phyloP scores from a whole-genome alignment of 2,329 filamentous ascomycete species.

The Chaetomium globosum region DNA sequence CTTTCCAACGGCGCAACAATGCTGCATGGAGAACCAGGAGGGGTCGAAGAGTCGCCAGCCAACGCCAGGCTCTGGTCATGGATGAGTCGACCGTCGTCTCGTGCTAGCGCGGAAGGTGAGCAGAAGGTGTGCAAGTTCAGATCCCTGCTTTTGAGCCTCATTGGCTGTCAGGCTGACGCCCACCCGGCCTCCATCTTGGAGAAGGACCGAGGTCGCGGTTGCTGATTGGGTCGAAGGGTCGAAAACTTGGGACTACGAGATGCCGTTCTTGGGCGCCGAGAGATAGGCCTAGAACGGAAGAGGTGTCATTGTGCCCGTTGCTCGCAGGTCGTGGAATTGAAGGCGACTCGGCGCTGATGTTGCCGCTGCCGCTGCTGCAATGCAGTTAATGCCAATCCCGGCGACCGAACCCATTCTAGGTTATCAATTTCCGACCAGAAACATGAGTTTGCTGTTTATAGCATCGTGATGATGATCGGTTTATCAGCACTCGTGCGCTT shows the following conservation, averaged over 20 bases:
- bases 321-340: slow-evolving; percentile 7
- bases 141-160: slow-evolving; percentile 38
- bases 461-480: background rate
- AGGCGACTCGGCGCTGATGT: background rate
- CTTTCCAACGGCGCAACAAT: slow-evolving; percentile 32
- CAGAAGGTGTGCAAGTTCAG: slow-evolving; percentile 36
- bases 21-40: slow-evolving; percentile 27
- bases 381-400: slow-evolving; percentile 3
- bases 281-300: slow-evolving; percentile 19
- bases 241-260: slow-evolving; percentile 31
- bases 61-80: slow-evolving; percentile 34
- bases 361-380: slow-evolving; percentile 8
- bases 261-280: slow-evolving; percentile 26
- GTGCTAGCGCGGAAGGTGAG: slow-evolving; percentile 38
- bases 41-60: slow-evolving; percentile 21
- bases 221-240: slow-evolving; percentile 33
- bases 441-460: slow-evolving; percentile 9
- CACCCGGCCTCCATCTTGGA: slow-evolving; percentile 34
- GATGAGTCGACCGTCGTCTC: slow-evolving; percentile 31
- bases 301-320: background rate
- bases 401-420: slow-evolving; percentile 13
- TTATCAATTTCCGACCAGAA: slow-evolving; percentile 10
- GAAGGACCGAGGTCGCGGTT: slow-evolving; percentile 30
- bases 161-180: slow-evolving; percentile 36
- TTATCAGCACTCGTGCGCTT: background rate